Evolutionary conservation across 192 early-diverging fungal genomes (phyloP).

Genomic region (Radiomyces spectabilis): DNA sequence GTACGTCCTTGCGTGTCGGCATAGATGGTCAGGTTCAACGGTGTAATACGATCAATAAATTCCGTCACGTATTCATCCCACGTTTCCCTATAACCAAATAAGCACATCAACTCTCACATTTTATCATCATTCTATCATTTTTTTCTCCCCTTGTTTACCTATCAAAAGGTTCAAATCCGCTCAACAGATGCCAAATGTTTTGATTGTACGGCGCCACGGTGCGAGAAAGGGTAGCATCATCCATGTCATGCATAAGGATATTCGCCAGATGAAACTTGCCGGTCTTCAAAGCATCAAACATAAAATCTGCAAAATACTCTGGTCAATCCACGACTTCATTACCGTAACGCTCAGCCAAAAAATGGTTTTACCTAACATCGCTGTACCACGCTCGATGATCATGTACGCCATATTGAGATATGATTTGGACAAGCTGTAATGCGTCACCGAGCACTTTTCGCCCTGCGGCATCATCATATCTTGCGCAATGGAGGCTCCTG

Average conservation of each 20-base stretch:
- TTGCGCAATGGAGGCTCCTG: slow-evolving; percentile 22
- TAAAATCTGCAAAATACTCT: too few relatives aligned
- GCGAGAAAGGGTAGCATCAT: neutral
- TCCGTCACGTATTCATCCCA: slow-evolving; percentile 40
- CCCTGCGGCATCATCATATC: slow-evolving; percentile 26
- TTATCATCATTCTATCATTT: neutral
- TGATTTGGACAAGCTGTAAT: slow-evolving; percentile 26
- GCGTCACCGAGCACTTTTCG: slow-evolving; percentile 16
- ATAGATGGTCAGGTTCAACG: slow-evolving; percentile 2
- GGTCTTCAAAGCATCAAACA: slow-evolving; percentile 14
- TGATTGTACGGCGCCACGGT: slow-evolving; percentile 1
- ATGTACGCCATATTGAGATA: slow-evolving; percentile 43
- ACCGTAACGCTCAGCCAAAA: too few relatives aligned
- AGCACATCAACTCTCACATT: neutral
- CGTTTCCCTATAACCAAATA: neutral
- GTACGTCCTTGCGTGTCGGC: slow-evolving; percentile 22
- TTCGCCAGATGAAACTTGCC: slow-evolving; percentile 45
- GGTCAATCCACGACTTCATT: too few relatives aligned
- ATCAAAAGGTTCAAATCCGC: slow-evolving; percentile 29
- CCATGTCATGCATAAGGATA: slow-evolving; percentile 20
- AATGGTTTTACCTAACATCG: slow-evolving; percentile 13
- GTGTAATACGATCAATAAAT: slow-evolving; percentile 13
- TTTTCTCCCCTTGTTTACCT: neutral
- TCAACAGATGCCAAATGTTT: slow-evolving; percentile 34
- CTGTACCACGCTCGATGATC: slow-evolving; percentile 35